phyloP scores from a whole-genome alignment of 495 filamentous ascomycete species.

The Letharia lupina region DNA sequence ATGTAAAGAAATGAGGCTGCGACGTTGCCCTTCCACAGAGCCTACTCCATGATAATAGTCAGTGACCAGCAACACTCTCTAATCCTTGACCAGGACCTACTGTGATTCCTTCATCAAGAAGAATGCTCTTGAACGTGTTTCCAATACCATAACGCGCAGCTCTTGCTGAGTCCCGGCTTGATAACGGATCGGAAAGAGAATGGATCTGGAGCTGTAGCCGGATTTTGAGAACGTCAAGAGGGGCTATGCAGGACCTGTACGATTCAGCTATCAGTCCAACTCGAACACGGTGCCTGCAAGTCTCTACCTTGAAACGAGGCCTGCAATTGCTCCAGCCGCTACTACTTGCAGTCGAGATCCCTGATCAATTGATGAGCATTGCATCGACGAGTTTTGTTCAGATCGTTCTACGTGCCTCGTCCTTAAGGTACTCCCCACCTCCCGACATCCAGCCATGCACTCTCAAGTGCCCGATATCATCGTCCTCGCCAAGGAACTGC shows the following conservation, averaged over 20 bases:
- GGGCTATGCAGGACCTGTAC: conserved; percentile 74
- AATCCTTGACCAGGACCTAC: conserved; percentile 30
- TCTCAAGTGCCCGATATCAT: conserved; percentile 7
- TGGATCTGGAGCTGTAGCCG: conserved; percentile 85
- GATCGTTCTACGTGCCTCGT: conserved; percentile 55
- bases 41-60: conserved; percentile 34
- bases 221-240: conserved; percentile 93
- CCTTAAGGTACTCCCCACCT: conserved; percentile 67
- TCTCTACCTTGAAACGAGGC: conserved; percentile 70
- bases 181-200: conserved; percentile 61
- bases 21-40: conserved; percentile 96
- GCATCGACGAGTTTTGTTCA: background rate
- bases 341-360: conserved; percentile 77
- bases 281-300: background rate
- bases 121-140: conserved; percentile 65
- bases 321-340: conserved; percentile 76
- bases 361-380: conserved; percentile 34
- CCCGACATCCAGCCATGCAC: conserved; percentile 60
- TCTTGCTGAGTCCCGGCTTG: conserved; percentile 43
- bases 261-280: background rate
- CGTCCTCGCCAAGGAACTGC: background rate
- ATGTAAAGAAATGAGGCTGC: conserved; percentile 92
- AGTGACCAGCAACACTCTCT: background rate
- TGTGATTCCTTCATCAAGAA: conserved; percentile 69
- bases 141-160: conserved; percentile 75